A percentile compares a stretch with the other conserved stretches of the same genome.
Evolutionary conservation across 352 stramenopile species (phyloP).

Genomic region (Phytophthora pisi): DNA sequence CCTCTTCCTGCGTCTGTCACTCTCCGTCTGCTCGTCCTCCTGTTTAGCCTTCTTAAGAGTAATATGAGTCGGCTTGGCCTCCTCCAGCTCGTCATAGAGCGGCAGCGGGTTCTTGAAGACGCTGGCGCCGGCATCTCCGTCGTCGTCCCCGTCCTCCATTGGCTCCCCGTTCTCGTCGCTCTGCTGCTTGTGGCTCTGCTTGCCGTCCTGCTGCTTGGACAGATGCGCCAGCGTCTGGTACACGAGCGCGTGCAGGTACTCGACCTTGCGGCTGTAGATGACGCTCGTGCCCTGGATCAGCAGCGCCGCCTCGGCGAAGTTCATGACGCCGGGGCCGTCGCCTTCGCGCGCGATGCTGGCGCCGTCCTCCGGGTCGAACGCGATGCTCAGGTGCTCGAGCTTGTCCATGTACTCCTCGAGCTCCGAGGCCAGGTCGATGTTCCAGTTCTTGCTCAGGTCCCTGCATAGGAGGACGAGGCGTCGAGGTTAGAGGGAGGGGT

Average conservation of each 20-base stretch:
- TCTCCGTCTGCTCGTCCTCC: constrained; percentile 21
- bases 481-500: background rate
- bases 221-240: constrained; percentile 91
- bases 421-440: constrained; percentile 90
- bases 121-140: constrained; percentile 33
- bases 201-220: constrained; percentile 59
- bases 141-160: constrained; percentile 25
- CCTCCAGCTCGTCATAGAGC: constrained; percentile 65
- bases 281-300: constrained; percentile 93
- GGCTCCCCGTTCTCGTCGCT: constrained; percentile 25
- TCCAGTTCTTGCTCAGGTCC: constrained; percentile 92
- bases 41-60: constrained; percentile 47
- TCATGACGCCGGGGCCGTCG: constrained; percentile 54
- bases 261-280: constrained; percentile 96
- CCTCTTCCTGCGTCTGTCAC: constrained; percentile 20
- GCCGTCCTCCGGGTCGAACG: constrained; percentile 58
- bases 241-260: constrained; percentile 94
- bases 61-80: constrained; percentile 57
- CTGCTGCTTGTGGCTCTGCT: constrained; percentile 6
- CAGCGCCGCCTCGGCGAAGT: constrained; percentile 94
- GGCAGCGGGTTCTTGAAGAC: constrained; percentile 66
- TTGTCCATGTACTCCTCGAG: constrained; percentile 92
- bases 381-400: constrained; percentile 74
- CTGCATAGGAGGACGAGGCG: constrained; percentile 31
- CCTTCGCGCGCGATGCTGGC: constrained; percentile 24